phyloP scores from a whole-genome alignment of 768 basidiomycete species.

The Boletus fagicola region DNA sequence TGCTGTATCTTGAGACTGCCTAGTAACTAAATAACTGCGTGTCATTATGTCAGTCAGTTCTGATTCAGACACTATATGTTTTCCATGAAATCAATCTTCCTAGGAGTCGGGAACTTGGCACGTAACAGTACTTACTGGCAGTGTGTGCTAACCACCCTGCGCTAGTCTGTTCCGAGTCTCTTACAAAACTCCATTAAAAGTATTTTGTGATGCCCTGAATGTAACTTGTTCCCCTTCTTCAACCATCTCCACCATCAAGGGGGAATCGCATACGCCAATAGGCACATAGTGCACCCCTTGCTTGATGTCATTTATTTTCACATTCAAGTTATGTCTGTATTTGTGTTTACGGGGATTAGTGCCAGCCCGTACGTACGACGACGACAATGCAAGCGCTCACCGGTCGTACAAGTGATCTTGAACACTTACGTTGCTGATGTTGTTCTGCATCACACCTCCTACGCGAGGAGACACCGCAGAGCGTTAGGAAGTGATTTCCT shows the following conservation, averaged over 20 bases:
- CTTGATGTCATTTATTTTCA: background rate
- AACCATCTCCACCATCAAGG: background rate
- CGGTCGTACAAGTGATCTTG: background rate
- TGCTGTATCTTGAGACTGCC: too few species aligned
- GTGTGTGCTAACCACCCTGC: too few species aligned
- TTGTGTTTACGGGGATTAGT: background rate
- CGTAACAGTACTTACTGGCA: too few species aligned
- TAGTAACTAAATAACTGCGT: too few species aligned
- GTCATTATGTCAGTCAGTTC: too few species aligned
- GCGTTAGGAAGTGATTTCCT: fast-evolving
- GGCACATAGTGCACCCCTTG: background rate
- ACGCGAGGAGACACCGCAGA: background rate
- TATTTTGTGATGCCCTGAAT: background rate
- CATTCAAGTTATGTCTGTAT: background rate
- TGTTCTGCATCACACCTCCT: background rate
- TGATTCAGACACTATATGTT: too few species aligned
- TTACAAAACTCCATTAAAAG: too few species aligned
- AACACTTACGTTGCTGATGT: too few species aligned
- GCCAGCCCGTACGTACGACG: too few species aligned
- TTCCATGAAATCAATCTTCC: too few species aligned
- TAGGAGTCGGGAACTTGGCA: too few species aligned
- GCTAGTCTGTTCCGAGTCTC: too few species aligned
- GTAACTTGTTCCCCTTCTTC: background rate
- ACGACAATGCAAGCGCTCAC: background rate
- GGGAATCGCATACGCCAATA: background rate